Evolutionary conservation across 31 red algal genomes (phyloP).

Genomic region (Endocladia muricata): DNA sequence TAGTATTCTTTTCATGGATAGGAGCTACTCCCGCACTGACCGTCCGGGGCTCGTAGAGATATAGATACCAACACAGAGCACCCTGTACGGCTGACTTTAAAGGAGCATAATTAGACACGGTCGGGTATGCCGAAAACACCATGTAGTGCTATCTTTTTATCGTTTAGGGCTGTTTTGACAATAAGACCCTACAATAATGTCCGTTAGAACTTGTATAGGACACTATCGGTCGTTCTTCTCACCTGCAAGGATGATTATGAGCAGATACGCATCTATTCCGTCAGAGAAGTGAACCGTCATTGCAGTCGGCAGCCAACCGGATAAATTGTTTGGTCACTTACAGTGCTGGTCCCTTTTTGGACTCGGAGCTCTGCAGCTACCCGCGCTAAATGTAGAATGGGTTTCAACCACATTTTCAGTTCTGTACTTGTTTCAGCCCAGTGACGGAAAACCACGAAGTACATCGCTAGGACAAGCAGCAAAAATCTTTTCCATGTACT

Average conservation of each 20-base stretch:
- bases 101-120: too few species aligned
- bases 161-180: neutral
- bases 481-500: too few species aligned
- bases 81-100: too few species aligned
- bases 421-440: neutral
- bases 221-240: constrained; percentile 10
- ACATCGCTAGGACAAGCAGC: too few species aligned
- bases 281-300: constrained; percentile 10
- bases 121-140: constrained; percentile 17
- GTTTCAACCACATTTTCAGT: constrained; percentile 10
- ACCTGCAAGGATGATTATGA: neutral
- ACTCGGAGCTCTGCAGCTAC: neutral
- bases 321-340: constrained; percentile 13
- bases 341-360: neutral
- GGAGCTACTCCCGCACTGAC: too few species aligned
- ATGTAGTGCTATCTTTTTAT: constrained; percentile 3
- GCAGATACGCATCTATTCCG: neutral
- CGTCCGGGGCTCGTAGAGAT: too few species aligned
- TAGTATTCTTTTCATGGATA: too few species aligned
- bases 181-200: neutral
- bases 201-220: constrained; percentile 8
- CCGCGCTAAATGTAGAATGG: constrained; percentile 8
- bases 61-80: too few species aligned
- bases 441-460: too few species aligned
- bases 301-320: neutral